Evolutionary conservation across 1,284 basidiomycete genomes (phyloP), one percentile per base, ranked within the genome.

Genomic region (Spongispora temasekensis): DNA sequence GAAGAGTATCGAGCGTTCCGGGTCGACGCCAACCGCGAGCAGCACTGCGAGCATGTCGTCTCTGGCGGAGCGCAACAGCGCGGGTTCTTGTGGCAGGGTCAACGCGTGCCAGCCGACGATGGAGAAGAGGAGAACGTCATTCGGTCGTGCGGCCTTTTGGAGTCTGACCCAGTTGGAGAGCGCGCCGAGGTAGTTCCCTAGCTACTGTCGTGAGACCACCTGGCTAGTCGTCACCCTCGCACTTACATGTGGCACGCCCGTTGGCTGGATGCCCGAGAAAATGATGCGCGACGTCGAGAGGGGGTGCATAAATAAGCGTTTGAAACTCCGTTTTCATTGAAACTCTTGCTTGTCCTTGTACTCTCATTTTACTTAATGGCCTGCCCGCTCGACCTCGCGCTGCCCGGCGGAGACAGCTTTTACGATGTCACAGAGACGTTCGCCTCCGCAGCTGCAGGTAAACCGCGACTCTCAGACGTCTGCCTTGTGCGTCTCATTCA

Each of bases 171-270:
- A 97, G 73, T 94, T 95, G 32, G 85, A 83, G 21, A 97, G 81
- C 0, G 95, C 95, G 7, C 96, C 96, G 2, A 98, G 83, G 69
- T 95, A 94, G 75, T 98, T 98, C 50, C 96, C 96, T 67, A 98
- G 82, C 94, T 97, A 62, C 28, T 3, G 31, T 17, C 5, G 60
- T 68, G 19, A 67, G 62, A 53, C 12, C 51, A 32, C 30, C 12
- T n/a, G n/a, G 28, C 28, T 10, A n/a, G n/a, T n/a, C n/a, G n/a
- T n/a, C n/a, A n/a, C n/a, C n/a, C n/a, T n/a, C n/a, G n/a, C 42
- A 70, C 82, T 65, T 71, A 94, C 93, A 78, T 96, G 94, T 51
- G 93, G 91, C 5, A 91, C 86, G 0, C 94, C 94, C 8, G 91
- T 94, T 1, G 91, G 90, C 69, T 92, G 91, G 42, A 93, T 94